Conservation (phyloP, 129 eudicot genomes). For the carrot (Daucus carota) region DNA sequence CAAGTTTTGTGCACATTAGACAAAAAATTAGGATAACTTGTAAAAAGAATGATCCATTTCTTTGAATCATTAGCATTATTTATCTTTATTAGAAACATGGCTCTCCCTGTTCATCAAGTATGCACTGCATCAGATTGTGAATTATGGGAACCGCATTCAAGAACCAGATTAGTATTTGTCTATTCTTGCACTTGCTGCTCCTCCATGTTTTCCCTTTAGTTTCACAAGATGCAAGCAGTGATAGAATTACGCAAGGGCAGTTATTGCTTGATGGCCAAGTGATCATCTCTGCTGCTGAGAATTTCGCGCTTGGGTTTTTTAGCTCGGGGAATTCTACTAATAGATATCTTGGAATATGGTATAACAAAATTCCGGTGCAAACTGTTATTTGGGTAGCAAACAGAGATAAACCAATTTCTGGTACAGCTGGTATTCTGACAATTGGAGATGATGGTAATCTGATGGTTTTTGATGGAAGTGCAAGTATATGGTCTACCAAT, state of each 20-base stretch:
- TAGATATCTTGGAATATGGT: slow-evolving; percentile 61
- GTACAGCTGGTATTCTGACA: slow-evolving; percentile 25
- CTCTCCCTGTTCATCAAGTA: background rate
- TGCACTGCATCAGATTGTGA: slow-evolving; percentile 8
- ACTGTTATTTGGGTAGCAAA: slow-evolving; percentile 71
- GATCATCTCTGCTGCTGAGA: slow-evolving; percentile 30
- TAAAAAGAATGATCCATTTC: background rate
- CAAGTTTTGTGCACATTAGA: background rate
- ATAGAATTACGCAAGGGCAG: slow-evolving; percentile 32
- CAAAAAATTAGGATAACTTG: background rate
- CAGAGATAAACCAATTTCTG: slow-evolving; percentile 42
- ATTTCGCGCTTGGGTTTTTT: slow-evolving; percentile 55
- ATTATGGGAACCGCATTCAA: slow-evolving; percentile 27
- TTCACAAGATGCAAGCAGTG: slow-evolving; percentile 21
- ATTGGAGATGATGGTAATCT: slow-evolving; percentile 38
- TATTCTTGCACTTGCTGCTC: slow-evolving; percentile 17
- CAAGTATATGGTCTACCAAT: slow-evolving; percentile 37
- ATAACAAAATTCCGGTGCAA: slow-evolving; percentile 21
- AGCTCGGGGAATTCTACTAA: slow-evolving; percentile 33
- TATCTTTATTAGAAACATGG: background rate
- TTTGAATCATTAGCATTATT: background rate
- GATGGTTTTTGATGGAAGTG: slow-evolving; percentile 29
- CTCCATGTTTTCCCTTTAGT: slow-evolving; percentile 13
- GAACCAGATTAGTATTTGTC: slow-evolving; percentile 5
- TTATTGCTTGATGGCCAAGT: slow-evolving; percentile 38